Conservation (phyloP, 1,284 basidiomycete genomes). For the Austroboletus novae-zelandiae region DNA sequence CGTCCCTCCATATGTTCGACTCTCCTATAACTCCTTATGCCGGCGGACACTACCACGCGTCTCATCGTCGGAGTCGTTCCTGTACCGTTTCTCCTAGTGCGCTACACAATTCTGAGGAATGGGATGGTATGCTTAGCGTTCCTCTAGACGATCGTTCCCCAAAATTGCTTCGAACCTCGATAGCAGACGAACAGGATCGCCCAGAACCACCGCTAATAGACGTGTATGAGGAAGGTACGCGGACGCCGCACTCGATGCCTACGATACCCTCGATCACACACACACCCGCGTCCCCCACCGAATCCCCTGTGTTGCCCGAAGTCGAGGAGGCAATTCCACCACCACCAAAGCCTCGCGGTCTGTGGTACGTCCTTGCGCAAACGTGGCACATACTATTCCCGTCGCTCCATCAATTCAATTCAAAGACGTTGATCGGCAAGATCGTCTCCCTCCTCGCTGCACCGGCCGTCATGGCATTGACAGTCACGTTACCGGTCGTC, state of each 20-base stretch:
- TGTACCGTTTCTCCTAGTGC: constrained; percentile 34
- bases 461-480: constrained; percentile 84
- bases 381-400: constrained; percentile 77
- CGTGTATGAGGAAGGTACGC: constrained; percentile 14
- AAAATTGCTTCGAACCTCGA: constrained; percentile 30
- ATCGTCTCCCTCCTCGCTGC: constrained; percentile 79
- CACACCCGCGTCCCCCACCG: constrained; percentile 54
- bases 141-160: constrained; percentile 48
- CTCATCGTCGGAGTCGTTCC: constrained; percentile 27
- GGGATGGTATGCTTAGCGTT: constrained; percentile 48
- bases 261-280: constrained; percentile 53
- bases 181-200: constrained; percentile 21
- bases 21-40: constrained; percentile 68
- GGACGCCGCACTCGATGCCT: constrained; percentile 22
- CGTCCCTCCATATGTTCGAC: constrained; percentile 63
- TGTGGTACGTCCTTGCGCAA: constrained; percentile 39
- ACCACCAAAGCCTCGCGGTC: constrained; percentile 42
- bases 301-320: constrained; percentile 39
- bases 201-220: constrained; percentile 10
- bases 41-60: constrained; percentile 66
- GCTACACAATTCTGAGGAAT: constrained; percentile 40
- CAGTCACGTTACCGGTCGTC: constrained; percentile 89
- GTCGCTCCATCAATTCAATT: constrained; percentile 73
- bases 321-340: constrained; percentile 41
- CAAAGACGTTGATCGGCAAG: constrained; percentile 73